Percentiles rank a stretch among this genome's conserved stretches.
Conservation (phyloP, 768 basidiomycete species). For the Gautieria morchelliformis region DNA sequence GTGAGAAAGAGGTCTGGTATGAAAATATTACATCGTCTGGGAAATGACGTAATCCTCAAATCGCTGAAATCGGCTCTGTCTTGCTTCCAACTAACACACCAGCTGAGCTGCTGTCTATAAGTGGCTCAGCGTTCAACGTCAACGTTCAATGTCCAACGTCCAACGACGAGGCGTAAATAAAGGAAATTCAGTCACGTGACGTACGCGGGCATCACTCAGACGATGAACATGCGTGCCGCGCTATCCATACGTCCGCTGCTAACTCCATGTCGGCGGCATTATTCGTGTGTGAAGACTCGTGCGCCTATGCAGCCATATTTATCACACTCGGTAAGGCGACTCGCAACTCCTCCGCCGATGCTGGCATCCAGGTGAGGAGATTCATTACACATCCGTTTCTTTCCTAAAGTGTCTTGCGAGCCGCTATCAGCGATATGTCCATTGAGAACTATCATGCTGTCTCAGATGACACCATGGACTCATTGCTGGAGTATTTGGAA, state of each 20-base stretch:
- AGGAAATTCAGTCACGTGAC: not conserved
- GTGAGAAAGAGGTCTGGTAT: not conserved
- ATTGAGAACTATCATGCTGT: slow-evolving; percentile 59
- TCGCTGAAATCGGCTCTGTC: not conserved
- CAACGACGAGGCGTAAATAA: too few species aligned
- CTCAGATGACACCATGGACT: slow-evolving; percentile 72
- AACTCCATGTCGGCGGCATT: not conserved
- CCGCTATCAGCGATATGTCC: slow-evolving; percentile 36
- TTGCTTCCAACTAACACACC: too few species aligned
- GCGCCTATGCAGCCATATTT: not conserved
- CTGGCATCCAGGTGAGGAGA: slow-evolving; percentile 1
- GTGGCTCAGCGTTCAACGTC: too few species aligned
- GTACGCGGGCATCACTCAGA: not conserved
- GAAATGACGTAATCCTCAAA: not conserved
- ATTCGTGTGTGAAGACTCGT: not conserved
- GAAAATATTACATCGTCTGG: too few species aligned
- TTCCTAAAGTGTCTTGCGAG: not conserved
- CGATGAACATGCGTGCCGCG: not conserved
- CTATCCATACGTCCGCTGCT: not conserved
- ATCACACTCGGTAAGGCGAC: not conserved
- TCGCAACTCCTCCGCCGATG: slow-evolving; percentile 13
- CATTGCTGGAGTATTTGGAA: slow-evolving; percentile 66
- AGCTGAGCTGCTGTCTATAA: too few species aligned
- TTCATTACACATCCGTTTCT: too few species aligned
- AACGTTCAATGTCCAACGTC: too few species aligned